Conservation (phyloP, 2,329 filamentous ascomycete genomes). For the Trichoderma sp. region DNA sequence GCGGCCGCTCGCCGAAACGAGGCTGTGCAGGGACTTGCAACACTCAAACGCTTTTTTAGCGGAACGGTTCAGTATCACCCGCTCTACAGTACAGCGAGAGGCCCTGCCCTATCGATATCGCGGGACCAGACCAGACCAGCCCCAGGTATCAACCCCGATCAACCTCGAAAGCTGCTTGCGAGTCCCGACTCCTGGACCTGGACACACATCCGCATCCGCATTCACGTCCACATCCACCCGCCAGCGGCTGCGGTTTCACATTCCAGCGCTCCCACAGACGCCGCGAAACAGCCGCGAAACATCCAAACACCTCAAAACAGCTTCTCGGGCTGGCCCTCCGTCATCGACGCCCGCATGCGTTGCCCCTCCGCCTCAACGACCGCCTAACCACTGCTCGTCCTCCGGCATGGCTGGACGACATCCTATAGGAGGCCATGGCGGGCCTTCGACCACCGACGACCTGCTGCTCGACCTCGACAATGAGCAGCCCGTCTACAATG, state of each 20-base stretch:
- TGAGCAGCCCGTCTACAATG: conserved; percentile 70
- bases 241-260: too few species aligned
- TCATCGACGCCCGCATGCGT: conserved; percentile 40
- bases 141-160: conserved; percentile 17
- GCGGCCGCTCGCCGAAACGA: conserved; percentile 24
- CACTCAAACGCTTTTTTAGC: neutral
- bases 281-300: neutral
- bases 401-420: conserved; percentile 64
- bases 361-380: conserved; percentile 37
- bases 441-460: conserved; percentile 55
- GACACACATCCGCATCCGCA: neutral
- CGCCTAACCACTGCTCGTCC: conserved; percentile 43
- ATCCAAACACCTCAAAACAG: neutral
- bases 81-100: neutral
- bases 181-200: neutral
- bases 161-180: neutral
- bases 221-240: neutral
- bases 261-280: neutral
- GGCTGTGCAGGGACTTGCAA: conserved; percentile 29
- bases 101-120: conserved; percentile 24
- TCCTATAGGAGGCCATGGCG: conserved; percentile 52
- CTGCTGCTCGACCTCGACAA: conserved; percentile 76
- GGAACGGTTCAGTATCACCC: conserved; percentile 18
- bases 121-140: conserved; percentile 10
- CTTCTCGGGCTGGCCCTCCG: conserved; percentile 16